phyloP scores from a whole-genome alignment of 2,329 filamentous ascomycete species.

The Microdochium nivale region DNA sequence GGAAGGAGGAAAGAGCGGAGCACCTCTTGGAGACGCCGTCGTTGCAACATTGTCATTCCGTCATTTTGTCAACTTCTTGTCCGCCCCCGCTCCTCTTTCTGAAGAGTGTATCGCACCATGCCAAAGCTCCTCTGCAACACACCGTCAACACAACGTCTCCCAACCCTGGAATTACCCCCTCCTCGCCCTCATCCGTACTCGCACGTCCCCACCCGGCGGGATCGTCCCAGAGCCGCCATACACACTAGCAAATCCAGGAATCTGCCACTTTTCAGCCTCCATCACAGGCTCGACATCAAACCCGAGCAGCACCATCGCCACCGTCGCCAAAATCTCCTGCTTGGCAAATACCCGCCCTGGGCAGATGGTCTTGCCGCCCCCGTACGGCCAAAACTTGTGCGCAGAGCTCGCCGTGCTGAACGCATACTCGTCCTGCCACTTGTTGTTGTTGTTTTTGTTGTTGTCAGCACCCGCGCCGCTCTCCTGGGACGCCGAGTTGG shows the following conservation, averaged over 20 bases:
- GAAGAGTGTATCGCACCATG: too few relatives aligned
- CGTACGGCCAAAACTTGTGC: conserved; percentile 14
- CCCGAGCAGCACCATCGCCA: conserved; percentile 9
- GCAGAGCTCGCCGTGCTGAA: neutral
- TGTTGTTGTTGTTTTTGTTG: conserved; percentile 3
- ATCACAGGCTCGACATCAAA: conserved; percentile 10
- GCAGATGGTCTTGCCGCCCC: conserved; percentile 16
- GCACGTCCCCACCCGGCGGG: neutral
- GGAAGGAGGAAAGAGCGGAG: too few relatives aligned
- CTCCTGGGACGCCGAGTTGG: conserved; percentile 7
- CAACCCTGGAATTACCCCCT: neutral
- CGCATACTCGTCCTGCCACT: conserved; percentile 6
- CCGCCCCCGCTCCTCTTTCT: too few relatives aligned
- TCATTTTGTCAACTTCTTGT: too few relatives aligned
- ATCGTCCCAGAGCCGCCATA: neutral
- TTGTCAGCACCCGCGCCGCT: neutral
- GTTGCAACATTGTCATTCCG: too few relatives aligned
- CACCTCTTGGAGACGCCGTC: too few relatives aligned
- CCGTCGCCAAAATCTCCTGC: conserved; percentile 14
- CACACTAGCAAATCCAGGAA: neutral
- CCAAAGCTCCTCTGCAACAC: too few relatives aligned
- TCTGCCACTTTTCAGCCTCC: neutral
- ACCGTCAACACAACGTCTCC: too few relatives aligned
- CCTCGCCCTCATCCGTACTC: neutral
- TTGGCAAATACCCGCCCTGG: conserved; percentile 16